Percentiles rank a stretch among this genome's conserved stretches.
Conservation (phyloP, 139 green algal genomes). For the Nannochloris sp. region DNA sequence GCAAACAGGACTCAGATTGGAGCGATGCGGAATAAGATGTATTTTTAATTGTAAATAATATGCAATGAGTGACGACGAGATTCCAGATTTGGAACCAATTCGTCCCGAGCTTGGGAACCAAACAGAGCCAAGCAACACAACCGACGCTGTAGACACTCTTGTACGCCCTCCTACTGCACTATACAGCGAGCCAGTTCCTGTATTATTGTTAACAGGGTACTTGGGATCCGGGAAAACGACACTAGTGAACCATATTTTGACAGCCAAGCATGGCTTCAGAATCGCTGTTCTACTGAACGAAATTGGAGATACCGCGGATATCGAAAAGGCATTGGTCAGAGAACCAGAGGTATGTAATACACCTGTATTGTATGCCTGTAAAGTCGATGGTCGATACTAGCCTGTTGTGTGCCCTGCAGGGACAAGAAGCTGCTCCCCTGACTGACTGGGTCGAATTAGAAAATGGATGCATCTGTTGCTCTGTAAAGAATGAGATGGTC, state of each 20-base stretch:
- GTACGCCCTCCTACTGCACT: not conserved
- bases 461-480: constrained; percentile 98
- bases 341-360: constrained; percentile 21
- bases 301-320: constrained; percentile 62
- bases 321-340: constrained; percentile 74
- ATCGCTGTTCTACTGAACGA: constrained; percentile 91
- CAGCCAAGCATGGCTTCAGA: constrained; percentile 55
- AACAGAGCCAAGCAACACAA: not conserved
- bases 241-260: constrained; percentile 87
- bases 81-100: constrained; percentile 1
- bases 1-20: no score
- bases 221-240: constrained; percentile 64
- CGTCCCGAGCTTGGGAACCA: not conserved
- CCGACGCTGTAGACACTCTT: not conserved
- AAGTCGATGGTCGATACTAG: not conserved
- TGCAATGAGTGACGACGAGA: not conserved
- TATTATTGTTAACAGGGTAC: constrained; percentile 55
- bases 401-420: not conserved
- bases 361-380: constrained; percentile 5
- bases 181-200: constrained; percentile 32
- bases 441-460: constrained; percentile 88
- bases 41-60: no score
- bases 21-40: no score
- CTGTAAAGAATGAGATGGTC: constrained; percentile 87
- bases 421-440: constrained; percentile 26